A percentile compares a stretch with the other conserved stretches of the same genome.
Evolutionary conservation across 495 filamentous ascomycete species (phyloP).

Genomic region (Delitschia confertaspora): DNA sequence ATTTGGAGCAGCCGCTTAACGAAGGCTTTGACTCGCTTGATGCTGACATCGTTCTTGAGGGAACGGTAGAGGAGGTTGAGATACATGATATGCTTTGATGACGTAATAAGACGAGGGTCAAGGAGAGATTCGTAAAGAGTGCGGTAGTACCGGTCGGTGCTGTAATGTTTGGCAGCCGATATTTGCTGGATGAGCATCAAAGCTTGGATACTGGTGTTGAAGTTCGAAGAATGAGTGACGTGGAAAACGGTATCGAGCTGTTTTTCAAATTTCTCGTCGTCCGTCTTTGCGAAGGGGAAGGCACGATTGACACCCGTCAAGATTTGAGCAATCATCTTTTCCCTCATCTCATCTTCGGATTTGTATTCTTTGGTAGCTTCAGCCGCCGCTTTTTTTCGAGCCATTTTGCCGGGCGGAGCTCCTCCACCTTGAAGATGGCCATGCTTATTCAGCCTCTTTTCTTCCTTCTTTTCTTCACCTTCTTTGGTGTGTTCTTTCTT

Average conservation of each 20-base stretch:
- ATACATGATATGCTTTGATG: slow-evolving; percentile 92
- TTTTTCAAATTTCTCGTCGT: slow-evolving; percentile 61
- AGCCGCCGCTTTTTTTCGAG: slow-evolving; percentile 42
- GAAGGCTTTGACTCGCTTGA: slow-evolving; percentile 88
- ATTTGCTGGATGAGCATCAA: slow-evolving; percentile 94
- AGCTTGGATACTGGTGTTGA: slow-evolving; percentile 96
- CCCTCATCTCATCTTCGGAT: slow-evolving; percentile 58
- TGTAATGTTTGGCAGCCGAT: slow-evolving; percentile 63
- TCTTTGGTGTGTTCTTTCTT: slow-evolving; percentile 44
- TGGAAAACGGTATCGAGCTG: slow-evolving; percentile 89
- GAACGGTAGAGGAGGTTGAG: slow-evolving; percentile 84
- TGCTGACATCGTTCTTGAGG: slow-evolving; percentile 75
- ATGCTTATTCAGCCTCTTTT: slow-evolving; percentile 28
- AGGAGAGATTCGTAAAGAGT: slow-evolving; percentile 92
- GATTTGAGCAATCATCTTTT: slow-evolving; percentile 84
- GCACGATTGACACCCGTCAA: slow-evolving; percentile 92
- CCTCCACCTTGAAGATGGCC: slow-evolving; percentile 45
- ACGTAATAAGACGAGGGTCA: slow-evolving; percentile 75
- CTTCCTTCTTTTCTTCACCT: slow-evolving; percentile 12
- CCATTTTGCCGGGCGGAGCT: slow-evolving; percentile 40
- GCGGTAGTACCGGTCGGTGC: slow-evolving; percentile 83
- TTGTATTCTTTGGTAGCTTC: slow-evolving; percentile 41
- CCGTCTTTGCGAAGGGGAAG: slow-evolving; percentile 79
- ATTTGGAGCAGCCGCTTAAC: slow-evolving; percentile 82
- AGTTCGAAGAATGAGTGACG: slow-evolving; percentile 95